These are phyloP conservation scores for Penicillium griseofulvum DNA, from an alignment of 2,329 filamentous ascomycete species.

Conservation along the genomic window DNA sequence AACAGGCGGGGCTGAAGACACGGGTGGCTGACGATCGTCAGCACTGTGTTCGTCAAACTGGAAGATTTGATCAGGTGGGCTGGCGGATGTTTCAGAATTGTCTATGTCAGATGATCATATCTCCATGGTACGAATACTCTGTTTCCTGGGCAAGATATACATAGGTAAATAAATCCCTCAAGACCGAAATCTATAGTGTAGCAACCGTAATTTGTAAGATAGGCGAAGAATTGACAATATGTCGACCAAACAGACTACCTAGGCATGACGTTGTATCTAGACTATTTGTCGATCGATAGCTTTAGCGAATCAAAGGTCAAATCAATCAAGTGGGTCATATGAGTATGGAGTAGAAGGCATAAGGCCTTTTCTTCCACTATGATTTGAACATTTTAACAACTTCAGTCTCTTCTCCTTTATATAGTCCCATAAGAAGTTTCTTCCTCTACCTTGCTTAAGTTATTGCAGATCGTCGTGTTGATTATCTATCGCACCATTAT, in stretches of 20 bases:
- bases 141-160: no score
- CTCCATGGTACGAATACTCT: no score
- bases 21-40: conserved; percentile 17
- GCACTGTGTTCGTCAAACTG: conserved; percentile 16
- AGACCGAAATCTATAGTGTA: not conserved
- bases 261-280: not conserved
- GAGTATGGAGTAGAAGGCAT: not conserved
- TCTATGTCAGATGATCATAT: not conserved
- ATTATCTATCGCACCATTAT: not conserved
- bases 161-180: not conserved
- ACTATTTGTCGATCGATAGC: not conserved
- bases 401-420: not conserved
- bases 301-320: not conserved
- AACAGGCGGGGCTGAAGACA: not conserved
- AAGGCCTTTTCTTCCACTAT: not conserved
- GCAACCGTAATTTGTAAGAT: not conserved
- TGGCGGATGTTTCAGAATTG: not conserved
- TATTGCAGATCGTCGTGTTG: not conserved
- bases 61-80: not conserved
- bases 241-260: not conserved
- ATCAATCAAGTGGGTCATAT: not conserved
- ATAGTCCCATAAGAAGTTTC: not conserved
- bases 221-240: no score
- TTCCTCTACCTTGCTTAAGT: not conserved
- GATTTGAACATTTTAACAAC: not conserved